Evolutionary conservation across 2,329 filamentous ascomycete genomes (phyloP), one percentile per base, ranked within the genome.

Genomic region (Beauveria brongniartii): DNA sequence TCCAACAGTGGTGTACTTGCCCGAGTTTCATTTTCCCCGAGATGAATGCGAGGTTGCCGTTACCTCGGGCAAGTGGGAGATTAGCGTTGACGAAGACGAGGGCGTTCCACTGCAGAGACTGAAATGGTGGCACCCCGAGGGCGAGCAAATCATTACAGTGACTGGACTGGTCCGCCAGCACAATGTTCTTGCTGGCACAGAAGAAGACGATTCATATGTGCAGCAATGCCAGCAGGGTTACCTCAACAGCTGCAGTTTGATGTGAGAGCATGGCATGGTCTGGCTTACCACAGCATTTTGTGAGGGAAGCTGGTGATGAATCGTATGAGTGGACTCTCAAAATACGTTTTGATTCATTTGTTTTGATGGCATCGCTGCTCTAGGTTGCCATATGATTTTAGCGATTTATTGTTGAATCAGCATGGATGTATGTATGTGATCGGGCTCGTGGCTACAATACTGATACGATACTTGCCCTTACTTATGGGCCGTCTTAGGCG

Each of bases 101-200:
- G 85, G 84, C 0, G 85, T 84, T 5, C 77, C 85, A 66, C 78
- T 91, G 63, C 93, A 97, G 76, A 83, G 83, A 65, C 75, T 99
- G 64, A 85, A 84, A 67, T 99, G 94, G 94, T 97, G 93, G 92
- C 92, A 99, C 74, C 85, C 84, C 1, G 87, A 88, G 61, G 94
- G 93, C 2, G 85, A 92, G 66, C 93, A 97, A 74, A 86, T 78
- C 53, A 80, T 99, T 59, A 89, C 82, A 64, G 81, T 97, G 9
- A 86, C 82, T 22, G 94, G 94, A 0, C 76, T 90, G 22, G 85
- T 89, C 67, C 82, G 88, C 67, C 87, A 79, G 66, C 80, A 83
- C 66, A 86, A 82, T 66, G 74, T 77, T 57, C 76, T 77, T 3
- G 75, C 80, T 48, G 85, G 82, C 1, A 81, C 81, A 3, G 84